phyloP scores from a whole-genome alignment of 1,284 basidiomycete species.

The Pisolithus thermaeus region DNA sequence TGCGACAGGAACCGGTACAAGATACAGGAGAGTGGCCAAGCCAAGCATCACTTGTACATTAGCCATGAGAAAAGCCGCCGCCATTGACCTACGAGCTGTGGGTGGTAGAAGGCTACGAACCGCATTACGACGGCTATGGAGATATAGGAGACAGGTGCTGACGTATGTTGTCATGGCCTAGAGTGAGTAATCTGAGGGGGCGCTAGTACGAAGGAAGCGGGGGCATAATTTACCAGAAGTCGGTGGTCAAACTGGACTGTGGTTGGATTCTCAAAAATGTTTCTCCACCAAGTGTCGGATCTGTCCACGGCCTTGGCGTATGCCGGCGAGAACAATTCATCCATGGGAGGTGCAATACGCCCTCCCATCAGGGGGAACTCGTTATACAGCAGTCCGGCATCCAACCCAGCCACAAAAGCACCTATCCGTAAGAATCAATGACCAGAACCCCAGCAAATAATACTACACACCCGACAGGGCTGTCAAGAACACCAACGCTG shows the following conservation, averaged over 20 bases:
- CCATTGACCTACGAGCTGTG: slow-evolving; percentile 54
- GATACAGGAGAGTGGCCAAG: slow-evolving; percentile 87
- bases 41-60: slow-evolving; percentile 87
- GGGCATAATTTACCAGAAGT: slow-evolving; percentile 58
- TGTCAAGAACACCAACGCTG: slow-evolving; percentile 81
- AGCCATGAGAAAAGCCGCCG: slow-evolving; percentile 74
- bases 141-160: slow-evolving; percentile 61
- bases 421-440: slow-evolving; percentile 42
- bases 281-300: slow-evolving; percentile 84
- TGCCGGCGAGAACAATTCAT: slow-evolving; percentile 78
- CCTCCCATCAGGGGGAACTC: slow-evolving; percentile 98
- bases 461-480: slow-evolving; percentile 71
- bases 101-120: slow-evolving; percentile 65
- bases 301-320: slow-evolving; percentile 68
- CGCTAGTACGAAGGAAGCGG: not conserved
- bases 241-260: slow-evolving; percentile 98
- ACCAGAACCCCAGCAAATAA: not conserved
- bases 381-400: slow-evolving; percentile 95
- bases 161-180: slow-evolving; percentile 83
- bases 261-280: slow-evolving; percentile 95
- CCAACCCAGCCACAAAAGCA: slow-evolving; percentile 95
- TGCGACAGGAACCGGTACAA: slow-evolving; percentile 91
- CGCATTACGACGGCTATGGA: slow-evolving; percentile 46
- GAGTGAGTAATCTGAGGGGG: slow-evolving; percentile 2
- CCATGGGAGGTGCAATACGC: slow-evolving; percentile 71